Evolutionary conservation across 192 early-diverging fungal species (phyloP), one percentile per base, ranked within the genome.

Genomic region (Dissophora ornata): DNA sequence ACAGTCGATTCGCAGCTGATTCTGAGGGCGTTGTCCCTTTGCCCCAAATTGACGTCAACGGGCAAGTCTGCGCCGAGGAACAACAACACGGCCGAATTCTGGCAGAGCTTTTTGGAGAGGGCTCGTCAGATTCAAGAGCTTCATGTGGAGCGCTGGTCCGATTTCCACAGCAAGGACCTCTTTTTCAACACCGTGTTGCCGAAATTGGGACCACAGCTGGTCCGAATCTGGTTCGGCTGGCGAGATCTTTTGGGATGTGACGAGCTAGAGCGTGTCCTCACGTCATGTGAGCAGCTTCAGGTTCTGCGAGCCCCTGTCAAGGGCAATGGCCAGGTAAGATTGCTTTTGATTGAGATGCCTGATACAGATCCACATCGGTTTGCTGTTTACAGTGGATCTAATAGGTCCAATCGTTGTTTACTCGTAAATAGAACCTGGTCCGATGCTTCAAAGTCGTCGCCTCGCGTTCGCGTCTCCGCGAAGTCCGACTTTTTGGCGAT

Each of bases 251-350:
- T 77, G 64, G 73, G 73, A 41, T 67, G 58, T 16, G 73, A 77
- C 36, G 73, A 77, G n/a, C 46, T 77, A 2, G 64, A 77, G 16
- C 73, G 54, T 0, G 73, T 77, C 15, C 57, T 77, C 25, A 77
- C 73, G 32, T 67, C 63, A 12, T 77, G 73, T 22, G 59, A 77
- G 32, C 73, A 64, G 21, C 73, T 77, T 2, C 73, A 77, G 21
- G 73, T 77, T 26, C 64, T 77, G 1, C 73, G 73, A 18, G 73
- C 73, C 22, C 73, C 73, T 38, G 73, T 77, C 52, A 77, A 77
- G 40, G 73, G 73, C 65, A 77, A 77, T 67, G 73, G 73, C 58
- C 73, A 77, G 73, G 73, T 77, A 18, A 55, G 41, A n/a, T n/a
- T n/a, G n/a, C n/a, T n/a, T n/a, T n/a, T n/a, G n/a, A n/a, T n/a